A percentile compares a stretch with the other conserved stretches of the same genome.
phyloP scores from a whole-genome alignment of 163 green algal species.

The Chlamydomonas reinhardtii region DNA sequence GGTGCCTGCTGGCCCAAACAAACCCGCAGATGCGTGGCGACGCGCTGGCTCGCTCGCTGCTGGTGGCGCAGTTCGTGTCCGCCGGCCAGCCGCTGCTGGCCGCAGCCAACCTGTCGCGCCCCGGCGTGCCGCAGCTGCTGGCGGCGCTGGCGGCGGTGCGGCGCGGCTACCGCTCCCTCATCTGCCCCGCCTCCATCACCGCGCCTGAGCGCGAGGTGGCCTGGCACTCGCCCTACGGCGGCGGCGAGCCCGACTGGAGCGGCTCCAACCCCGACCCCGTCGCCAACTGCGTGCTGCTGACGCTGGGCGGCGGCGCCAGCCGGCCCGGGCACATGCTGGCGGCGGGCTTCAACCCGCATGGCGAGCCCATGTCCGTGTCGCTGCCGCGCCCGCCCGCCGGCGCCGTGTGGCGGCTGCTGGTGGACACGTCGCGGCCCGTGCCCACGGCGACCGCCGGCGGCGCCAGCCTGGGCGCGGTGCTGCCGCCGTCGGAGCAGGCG shows the following conservation, averaged over 20 bases:
- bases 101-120: neutral
- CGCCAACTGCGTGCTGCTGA: slow-evolving; percentile 25
- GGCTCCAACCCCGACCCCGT: slow-evolving; percentile 6
- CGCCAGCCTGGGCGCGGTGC: slow-evolving; percentile 5
- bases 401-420: slow-evolving; percentile 29
- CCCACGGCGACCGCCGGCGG: neutral
- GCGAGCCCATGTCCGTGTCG: neutral
- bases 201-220: slow-evolving; percentile 26
- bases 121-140: slow-evolving; percentile 29
- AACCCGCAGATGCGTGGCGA: slow-evolving; percentile 32
- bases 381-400: slow-evolving; percentile 15
- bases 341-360: slow-evolving; percentile 23
- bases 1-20: too few relatives aligned
- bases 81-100: slow-evolving; percentile 34
- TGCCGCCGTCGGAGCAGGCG: slow-evolving; percentile 8
- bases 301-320: slow-evolving; percentile 3
- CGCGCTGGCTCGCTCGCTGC: slow-evolving; percentile 54
- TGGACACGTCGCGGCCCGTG: slow-evolving; percentile 32
- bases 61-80: slow-evolving; percentile 59
- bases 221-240: slow-evolving; percentile 35
- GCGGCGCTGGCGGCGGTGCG: slow-evolving; percentile 39
- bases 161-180: slow-evolving; percentile 19
- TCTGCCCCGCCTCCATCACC: slow-evolving; percentile 33
- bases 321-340: slow-evolving; percentile 28
- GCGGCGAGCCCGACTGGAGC: slow-evolving; percentile 35